These are phyloP conservation scores for Carallia pectinifolia DNA, from an alignment of 345 rosid genomes.

Conservation along the genomic window DNA sequence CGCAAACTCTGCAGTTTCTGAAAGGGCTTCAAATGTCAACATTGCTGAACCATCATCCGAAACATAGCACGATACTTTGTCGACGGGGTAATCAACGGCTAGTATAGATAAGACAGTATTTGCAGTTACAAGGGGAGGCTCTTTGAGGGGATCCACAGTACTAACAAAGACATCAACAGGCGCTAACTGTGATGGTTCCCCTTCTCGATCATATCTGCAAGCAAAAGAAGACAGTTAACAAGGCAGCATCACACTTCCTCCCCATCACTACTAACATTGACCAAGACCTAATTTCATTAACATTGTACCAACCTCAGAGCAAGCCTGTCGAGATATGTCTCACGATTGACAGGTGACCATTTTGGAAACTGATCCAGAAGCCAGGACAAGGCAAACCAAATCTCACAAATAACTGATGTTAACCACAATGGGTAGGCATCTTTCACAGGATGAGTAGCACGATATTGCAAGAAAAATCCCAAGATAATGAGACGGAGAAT, in stretches of 20 bases:
- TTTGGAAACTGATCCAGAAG: slow-evolving; percentile 99
- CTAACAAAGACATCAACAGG: slow-evolving; percentile 98
- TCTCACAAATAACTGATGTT: slow-evolving; percentile 95
- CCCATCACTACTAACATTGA: neutral
- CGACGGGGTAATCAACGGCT: slow-evolving; percentile 97
- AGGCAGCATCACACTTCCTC: neutral
- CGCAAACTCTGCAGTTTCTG: slow-evolving; percentile 99
- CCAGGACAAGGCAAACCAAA: slow-evolving; percentile 99
- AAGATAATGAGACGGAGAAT: slow-evolving; percentile 92
- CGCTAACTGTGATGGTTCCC: slow-evolving; percentile 92
- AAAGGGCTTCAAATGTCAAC: slow-evolving; percentile 96
- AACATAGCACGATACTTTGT: slow-evolving; percentile 98
- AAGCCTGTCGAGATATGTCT: slow-evolving; percentile 94
- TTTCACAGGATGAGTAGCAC: slow-evolving; percentile 91
- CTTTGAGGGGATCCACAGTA: slow-evolving; percentile 99
- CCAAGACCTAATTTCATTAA: neutral
- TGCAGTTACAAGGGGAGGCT: slow-evolving; percentile 95
- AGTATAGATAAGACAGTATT: slow-evolving; percentile 98
- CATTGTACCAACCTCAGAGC: slow-evolving; percentile 62
- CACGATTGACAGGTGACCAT: slow-evolving; percentile 96
- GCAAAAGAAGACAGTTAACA: slow-evolving; percentile 14
- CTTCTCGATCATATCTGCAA: slow-evolving; percentile 89
- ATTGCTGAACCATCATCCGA: slow-evolving; percentile 99
- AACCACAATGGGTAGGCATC: slow-evolving; percentile 95
- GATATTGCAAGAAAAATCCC: slow-evolving; percentile 97